A percentile compares a stretch with the other conserved stretches of the same genome.
Conservation (phyloP, 1,284 basidiomycete genomes). For the Ustilago trichophora region DNA sequence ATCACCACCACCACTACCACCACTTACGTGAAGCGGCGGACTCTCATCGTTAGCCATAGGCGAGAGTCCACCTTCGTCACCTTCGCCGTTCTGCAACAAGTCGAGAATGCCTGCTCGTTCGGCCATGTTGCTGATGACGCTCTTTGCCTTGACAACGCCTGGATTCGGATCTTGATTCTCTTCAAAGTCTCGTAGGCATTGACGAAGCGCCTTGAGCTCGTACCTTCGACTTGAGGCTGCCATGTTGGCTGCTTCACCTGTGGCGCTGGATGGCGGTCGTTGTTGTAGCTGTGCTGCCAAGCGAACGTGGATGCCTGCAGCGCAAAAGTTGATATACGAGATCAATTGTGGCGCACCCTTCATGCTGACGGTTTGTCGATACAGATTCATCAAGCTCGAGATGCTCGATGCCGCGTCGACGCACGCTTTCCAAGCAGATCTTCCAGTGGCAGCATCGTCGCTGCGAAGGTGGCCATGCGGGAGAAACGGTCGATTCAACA, state of each 20-base stretch:
- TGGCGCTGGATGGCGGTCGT: not conserved
- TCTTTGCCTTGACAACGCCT: constrained; percentile 21
- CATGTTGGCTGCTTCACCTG: not conserved
- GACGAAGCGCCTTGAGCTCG: constrained; percentile 18
- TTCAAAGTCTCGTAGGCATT: constrained; percentile 23
- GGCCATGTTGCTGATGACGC: constrained; percentile 24
- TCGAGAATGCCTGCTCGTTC: constrained; percentile 14
- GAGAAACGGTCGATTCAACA: constrained; percentile 63
- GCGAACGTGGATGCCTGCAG: constrained; percentile 62
- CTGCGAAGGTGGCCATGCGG: constrained; percentile 41
- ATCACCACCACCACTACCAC: too few relatives aligned
- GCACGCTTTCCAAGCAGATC: constrained; percentile 54
- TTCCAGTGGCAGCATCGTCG: constrained; percentile 28
- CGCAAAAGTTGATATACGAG: constrained; percentile 63
- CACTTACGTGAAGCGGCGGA: too few relatives aligned
- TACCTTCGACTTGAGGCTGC: constrained; percentile 11
- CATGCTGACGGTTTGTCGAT: constrained; percentile 58
- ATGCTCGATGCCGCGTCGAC: constrained; percentile 57
- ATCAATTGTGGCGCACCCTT: constrained; percentile 63
- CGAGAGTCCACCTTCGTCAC: constrained; percentile 1
- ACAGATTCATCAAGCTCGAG: constrained; percentile 48
- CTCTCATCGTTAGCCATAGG: too few relatives aligned
- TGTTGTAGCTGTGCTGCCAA: constrained; percentile 53
- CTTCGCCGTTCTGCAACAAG: not conserved
- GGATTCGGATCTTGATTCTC: constrained; percentile 28